Base-by-base conservation (phyloP, 164 flowering plant genomes). In the Vitis labrusca region DNA sequence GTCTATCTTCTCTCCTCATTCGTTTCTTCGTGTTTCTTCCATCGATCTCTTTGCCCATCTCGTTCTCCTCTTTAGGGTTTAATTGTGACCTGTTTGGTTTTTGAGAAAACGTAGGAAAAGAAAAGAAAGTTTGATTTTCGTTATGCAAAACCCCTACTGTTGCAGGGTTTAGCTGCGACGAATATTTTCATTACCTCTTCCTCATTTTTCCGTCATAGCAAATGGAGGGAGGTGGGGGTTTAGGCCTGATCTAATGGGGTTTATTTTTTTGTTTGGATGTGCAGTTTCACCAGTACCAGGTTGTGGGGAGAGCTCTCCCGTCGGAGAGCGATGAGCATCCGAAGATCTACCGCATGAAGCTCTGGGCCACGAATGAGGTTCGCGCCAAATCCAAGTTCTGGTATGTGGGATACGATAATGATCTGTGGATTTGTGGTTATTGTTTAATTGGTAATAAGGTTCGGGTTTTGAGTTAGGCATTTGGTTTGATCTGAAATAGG, bases 231-330 rank as follows among this genome's bases (percentile, higher is more conserved):
- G 44, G 44, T 37, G 44, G 44, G 15, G 17, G 59, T 52, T 74
- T 14, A 15, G 10, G 30, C 14, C 48, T 69, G 52, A 19, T 50
- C 8, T 50, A 9, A 16, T 19, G 32, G 56, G 44, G 23, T 57
- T 30, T 66, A 64, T 54, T 47, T 55, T 27, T 50, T 54, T 52
- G 13, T 29, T 51, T 69, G 9, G 47, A 14, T 29, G 19, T 66
- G 74, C 89, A 92, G 97, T 89, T 87, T 69, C 97, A 92, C 75
- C 95, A 92, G 81, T 92, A 86, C 77, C 97, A 92, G 80, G 97
- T 92, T 58, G 95, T 92, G 2, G 97, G 97, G 23, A 84, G 97
- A 72, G 92, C 85, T 49, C 87, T 92, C 30, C 97, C 95, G 0
- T 67, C 95, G 3, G 90, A 85, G 61, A 23, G 74, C 0, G 95